These are phyloP conservation scores for Lactifluus echinatus DNA, from an alignment of 768 basidiomycete genomes.

Conservation along the genomic window DNA sequence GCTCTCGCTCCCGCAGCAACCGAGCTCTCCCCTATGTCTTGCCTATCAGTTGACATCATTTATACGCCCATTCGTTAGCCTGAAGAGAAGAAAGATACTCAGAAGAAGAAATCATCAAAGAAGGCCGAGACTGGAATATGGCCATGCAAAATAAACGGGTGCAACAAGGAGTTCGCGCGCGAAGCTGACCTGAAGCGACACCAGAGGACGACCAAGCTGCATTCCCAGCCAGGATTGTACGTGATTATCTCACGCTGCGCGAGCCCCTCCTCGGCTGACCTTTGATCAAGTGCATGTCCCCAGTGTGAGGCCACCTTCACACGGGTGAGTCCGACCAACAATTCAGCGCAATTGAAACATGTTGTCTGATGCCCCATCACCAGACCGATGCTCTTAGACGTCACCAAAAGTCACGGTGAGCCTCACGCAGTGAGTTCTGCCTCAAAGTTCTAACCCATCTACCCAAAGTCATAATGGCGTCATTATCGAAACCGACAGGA, in stretches of 20 bases:
- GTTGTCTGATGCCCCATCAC: slow-evolving; percentile 1
- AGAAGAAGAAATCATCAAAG: slow-evolving; percentile 35
- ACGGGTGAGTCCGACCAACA: slow-evolving; percentile 40
- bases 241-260: slow-evolving; percentile 26
- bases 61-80: slow-evolving; percentile 23
- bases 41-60: slow-evolving; percentile 15
- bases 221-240: slow-evolving; percentile 68
- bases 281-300: slow-evolving; percentile 49
- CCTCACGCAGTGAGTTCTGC: slow-evolving; percentile 9
- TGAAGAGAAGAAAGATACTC: slow-evolving; percentile 36
- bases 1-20: slow-evolving; percentile 28
- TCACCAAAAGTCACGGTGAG: slow-evolving; percentile 72
- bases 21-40: slow-evolving; percentile 10
- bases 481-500: slow-evolving; percentile 43
- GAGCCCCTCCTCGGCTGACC: slow-evolving; percentile 12
- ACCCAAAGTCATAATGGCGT: slow-evolving; percentile 54
- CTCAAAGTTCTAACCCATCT: slow-evolving; percentile 5
- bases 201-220: slow-evolving; percentile 70
- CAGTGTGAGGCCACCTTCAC: slow-evolving; percentile 78
- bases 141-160: slow-evolving; percentile 77
- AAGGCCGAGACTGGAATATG: slow-evolving; percentile 49
- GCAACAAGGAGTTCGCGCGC: slow-evolving; percentile 73
- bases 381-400: slow-evolving; percentile 77
- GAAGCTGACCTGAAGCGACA: slow-evolving; percentile 79
- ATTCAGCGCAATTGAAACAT: neutral